These are phyloP conservation scores for Cladophialophora bantiana DNA, from an alignment of 2,329 filamentous ascomycete species.

Conservation along the genomic window DNA sequence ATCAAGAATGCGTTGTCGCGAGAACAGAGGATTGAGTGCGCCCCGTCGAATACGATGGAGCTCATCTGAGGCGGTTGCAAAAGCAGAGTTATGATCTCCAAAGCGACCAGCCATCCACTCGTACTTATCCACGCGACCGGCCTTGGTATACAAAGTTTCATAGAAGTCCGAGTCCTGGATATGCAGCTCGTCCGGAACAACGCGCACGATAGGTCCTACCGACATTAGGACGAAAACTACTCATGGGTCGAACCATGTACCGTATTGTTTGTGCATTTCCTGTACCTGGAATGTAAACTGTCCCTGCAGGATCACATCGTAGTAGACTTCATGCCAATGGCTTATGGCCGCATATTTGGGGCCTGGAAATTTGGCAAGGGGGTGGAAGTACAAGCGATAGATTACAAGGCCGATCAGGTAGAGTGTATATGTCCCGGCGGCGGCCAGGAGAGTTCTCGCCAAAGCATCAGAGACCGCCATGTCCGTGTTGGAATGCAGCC, in stretches of 20 bases:
- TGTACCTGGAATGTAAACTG: slow-evolving; percentile 18
- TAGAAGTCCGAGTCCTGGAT: slow-evolving; percentile 46
- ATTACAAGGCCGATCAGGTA: slow-evolving; percentile 7
- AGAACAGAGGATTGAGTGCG: slow-evolving; percentile 38
- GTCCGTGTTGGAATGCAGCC: not conserved
- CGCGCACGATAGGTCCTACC: slow-evolving; percentile 43
- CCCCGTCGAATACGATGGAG: slow-evolving; percentile 37
- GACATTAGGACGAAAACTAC: not conserved
- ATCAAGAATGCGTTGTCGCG: slow-evolving; percentile 21
- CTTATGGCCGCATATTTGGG: slow-evolving; percentile 11
- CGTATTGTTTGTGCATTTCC: slow-evolving; percentile 12
- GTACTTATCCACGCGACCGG: slow-evolving; percentile 43
- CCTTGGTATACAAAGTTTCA: slow-evolving; percentile 45
- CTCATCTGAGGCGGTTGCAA: slow-evolving; percentile 35
- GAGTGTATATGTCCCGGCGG: slow-evolving; percentile 11
- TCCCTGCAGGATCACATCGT: slow-evolving; percentile 11
- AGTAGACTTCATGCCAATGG: slow-evolving; percentile 14
- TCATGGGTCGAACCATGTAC: slow-evolving; percentile 1
- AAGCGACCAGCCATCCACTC: slow-evolving; percentile 24
- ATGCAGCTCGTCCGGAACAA: slow-evolving; percentile 45
- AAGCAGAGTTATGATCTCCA: slow-evolving; percentile 23
- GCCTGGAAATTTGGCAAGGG: slow-evolving; percentile 13
- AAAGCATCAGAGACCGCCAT: slow-evolving; percentile 5
- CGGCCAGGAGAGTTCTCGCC: slow-evolving; percentile 1
- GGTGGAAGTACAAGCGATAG: slow-evolving; percentile 18